Conservation (phyloP, 495 filamentous ascomycete species). For the Oleoguttula mirabilis region DNA sequence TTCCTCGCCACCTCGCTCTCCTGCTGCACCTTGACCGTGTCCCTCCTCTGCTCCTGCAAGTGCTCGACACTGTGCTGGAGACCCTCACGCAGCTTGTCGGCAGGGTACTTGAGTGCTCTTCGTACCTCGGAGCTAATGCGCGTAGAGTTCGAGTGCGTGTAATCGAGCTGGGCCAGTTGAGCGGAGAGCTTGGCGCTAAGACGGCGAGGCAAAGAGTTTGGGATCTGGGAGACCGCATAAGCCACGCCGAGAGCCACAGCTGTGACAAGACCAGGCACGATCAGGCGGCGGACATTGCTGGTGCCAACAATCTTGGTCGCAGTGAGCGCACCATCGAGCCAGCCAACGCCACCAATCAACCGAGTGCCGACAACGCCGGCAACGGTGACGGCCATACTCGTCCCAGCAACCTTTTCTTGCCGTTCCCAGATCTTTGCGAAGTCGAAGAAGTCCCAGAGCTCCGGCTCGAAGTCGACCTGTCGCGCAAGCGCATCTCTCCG, state of each 20-base stretch:
- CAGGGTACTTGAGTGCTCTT: constrained; percentile 73
- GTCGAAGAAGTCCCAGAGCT: constrained; percentile 90
- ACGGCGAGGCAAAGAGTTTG: constrained; percentile 73
- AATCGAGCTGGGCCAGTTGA: constrained; percentile 71
- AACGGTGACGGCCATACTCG: constrained; percentile 84
- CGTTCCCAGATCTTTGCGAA: constrained; percentile 65
- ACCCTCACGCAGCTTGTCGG: constrained; percentile 64
- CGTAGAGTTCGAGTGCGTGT: constrained; percentile 74
- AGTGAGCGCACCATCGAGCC: constrained; percentile 77
- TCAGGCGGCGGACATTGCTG: constrained; percentile 66
- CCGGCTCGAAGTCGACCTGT: constrained; percentile 75
- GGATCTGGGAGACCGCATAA: constrained; percentile 76
- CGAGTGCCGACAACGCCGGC: constrained; percentile 74
- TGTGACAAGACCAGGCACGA: constrained; percentile 65
- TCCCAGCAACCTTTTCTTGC: constrained; percentile 88
- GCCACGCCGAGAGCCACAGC: constrained; percentile 58
- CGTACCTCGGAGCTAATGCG: constrained; percentile 75
- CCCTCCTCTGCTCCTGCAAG: constrained; percentile 60
- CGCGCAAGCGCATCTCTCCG: constrained; percentile 67
- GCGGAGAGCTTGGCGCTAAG: constrained; percentile 72
- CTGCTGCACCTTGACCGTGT: constrained; percentile 51
- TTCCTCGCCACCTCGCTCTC: constrained; percentile 32
- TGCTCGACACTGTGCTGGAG: constrained; percentile 74
- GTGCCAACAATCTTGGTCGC: constrained; percentile 69
- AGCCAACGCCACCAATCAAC: constrained; percentile 69